Evolutionary conservation across 2,329 filamentous ascomycete genomes (phyloP).

Genomic region (Anthostomella pinea): DNA sequence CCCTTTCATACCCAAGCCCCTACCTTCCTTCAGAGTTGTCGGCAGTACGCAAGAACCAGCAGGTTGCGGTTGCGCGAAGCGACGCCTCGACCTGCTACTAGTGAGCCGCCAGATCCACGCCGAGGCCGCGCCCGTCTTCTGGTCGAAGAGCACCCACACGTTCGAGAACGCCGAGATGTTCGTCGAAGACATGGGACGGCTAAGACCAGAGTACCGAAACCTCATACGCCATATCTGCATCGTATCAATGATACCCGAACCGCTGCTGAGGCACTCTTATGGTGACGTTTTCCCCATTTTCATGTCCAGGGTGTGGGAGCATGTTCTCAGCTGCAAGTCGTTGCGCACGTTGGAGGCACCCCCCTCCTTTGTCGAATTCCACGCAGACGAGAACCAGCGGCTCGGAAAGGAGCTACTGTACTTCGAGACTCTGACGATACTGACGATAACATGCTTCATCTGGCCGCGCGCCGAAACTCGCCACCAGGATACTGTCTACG

Average conservation of each 20-base stretch:
- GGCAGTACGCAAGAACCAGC: not conserved
- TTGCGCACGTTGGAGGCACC: not conserved
- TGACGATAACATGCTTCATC: not conserved
- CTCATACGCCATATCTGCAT: not conserved
- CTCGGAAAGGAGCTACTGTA: not conserved
- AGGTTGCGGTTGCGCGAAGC: not conserved
- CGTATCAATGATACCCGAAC: not conserved
- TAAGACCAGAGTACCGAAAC: not conserved
- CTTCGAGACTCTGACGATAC: not conserved
- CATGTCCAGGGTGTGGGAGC: not conserved
- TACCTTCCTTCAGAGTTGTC: too few relatives aligned
- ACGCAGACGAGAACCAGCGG: not conserved
- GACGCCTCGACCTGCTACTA: not conserved
- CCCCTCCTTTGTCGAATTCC: not conserved
- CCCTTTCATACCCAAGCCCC: too few relatives aligned
- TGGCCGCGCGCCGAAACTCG: not conserved
- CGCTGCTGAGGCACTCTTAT: not conserved
- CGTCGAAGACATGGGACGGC: not conserved
- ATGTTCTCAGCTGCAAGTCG: not conserved
- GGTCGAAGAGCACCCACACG: not conserved
- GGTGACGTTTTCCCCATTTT: not conserved
- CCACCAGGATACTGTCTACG: not conserved
- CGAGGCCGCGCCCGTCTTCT: not conserved
- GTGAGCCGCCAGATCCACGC: not conserved
- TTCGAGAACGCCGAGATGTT: not conserved